Base-by-base conservation (phyloP, 2,329 filamentous ascomycete species). In the Talaromyces sp. region DNA sequence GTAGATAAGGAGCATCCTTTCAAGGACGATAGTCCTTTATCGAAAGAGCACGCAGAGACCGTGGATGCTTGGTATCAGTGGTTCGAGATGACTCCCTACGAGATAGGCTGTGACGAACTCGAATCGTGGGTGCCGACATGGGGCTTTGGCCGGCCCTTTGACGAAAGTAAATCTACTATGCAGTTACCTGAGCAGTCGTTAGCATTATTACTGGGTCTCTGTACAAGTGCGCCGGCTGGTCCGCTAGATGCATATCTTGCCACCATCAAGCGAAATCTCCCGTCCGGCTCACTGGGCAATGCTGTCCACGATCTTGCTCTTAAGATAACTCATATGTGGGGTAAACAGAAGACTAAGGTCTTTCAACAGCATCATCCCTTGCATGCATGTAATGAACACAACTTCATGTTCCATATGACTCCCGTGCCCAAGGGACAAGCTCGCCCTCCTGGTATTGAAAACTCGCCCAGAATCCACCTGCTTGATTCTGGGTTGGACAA, bases 31-130 rank as follows among this genome's bases (percentile, higher is more conserved):
- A 50, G 41, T 28, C 33, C 46, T 19, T 9, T 36, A 6, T 33
- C 41, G 3, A 41, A 60, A 19, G 46, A 57, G 21, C 46, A 53
- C 9, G 25, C 53, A 1, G 35, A 28, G 17, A 60, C 40, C 2
- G 39, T 37, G 3, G 53, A 57, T 53, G 53, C 58, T n/a, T 72
- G 70, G 69, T 73, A 71, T 59, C 70, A 72, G 51, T 73, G 70
- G 67, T 70, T 67, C 57, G 68, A 71, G 58, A 63, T 70, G 54
- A 69, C 67, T 5, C 70, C 70, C 1, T 70, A 70, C 58, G 69
- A 72, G 59, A 61, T 72, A 35, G 69, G 69, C 28, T 72, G 70
- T 56, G 70, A 72, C 40, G 70, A 72, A 56, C 65, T 72, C n/a
- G 63, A 66, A 59, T 67, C 68, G 4, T 72, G 67, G 65, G 67